phyloP scores from a whole-genome alignment of 345 rosid genomes.

The Syzygium aromaticum region DNA sequence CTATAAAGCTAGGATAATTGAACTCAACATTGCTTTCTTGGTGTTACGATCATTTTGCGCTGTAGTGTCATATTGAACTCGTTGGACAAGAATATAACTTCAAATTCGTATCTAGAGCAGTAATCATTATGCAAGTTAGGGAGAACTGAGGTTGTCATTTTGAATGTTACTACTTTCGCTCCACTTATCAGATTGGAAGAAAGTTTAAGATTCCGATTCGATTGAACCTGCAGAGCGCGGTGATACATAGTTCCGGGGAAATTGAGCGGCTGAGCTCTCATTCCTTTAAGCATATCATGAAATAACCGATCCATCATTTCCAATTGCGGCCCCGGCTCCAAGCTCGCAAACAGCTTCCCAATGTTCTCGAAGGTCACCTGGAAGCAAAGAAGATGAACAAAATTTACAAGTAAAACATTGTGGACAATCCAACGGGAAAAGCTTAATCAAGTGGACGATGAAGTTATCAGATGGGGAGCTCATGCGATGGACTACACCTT shows the following conservation, averaged over 20 bases:
- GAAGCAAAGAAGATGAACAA: neutral
- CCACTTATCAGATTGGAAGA: neutral
- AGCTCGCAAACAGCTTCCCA: slow-evolving; percentile 23
- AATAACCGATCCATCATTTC: slow-evolving; percentile 9
- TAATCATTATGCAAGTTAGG: neutral
- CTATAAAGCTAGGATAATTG: neutral
- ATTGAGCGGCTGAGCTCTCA: slow-evolving; percentile 26
- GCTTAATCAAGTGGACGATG: neutral
- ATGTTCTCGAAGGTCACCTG: slow-evolving; percentile 31
- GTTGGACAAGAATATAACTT: neutral
- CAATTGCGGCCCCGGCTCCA: slow-evolving; percentile 26
- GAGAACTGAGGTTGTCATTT: neutral
- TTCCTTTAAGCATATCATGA: slow-evolving; percentile 14
- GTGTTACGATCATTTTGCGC: neutral
- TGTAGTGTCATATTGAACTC: neutral
- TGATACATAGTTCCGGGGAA: slow-evolving; percentile 31
- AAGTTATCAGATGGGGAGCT: neutral
- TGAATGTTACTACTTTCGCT: neutral
- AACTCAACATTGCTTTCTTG: neutral
- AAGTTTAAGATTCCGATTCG: neutral
- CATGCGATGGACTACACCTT: slow-evolving; percentile 2
- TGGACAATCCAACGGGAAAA: neutral
- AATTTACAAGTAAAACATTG: neutral
- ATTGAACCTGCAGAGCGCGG: slow-evolving; percentile 20
- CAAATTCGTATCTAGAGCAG: neutral